These are phyloP conservation scores for Hagleromyces aurorensis DNA, from an alignment of 805 yeast species.

Conservation along the genomic window DNA sequence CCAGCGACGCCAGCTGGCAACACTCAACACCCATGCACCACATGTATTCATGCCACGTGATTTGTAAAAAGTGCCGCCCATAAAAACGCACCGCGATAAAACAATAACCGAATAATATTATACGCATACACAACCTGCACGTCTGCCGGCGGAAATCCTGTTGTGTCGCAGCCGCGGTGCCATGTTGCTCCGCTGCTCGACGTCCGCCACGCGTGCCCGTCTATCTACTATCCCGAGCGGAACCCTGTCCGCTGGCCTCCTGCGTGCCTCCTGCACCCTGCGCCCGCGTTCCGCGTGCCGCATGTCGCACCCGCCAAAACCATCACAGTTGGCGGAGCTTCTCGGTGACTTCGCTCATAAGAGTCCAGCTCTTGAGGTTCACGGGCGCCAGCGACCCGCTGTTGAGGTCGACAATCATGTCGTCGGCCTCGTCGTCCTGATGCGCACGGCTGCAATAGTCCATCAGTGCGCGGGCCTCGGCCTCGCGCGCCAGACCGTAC, in stretches of 20 bases:
- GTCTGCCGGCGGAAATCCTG: too few relatives aligned
- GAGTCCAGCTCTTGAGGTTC: conserved; percentile 17
- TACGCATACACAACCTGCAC: too few relatives aligned
- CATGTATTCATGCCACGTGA: too few relatives aligned
- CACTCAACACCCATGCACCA: too few relatives aligned
- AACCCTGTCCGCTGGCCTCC: background rate
- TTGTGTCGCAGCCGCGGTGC: background rate
- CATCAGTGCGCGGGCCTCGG: too few relatives aligned
- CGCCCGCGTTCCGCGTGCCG: background rate
- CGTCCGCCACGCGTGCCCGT: background rate
- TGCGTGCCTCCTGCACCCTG: background rate
- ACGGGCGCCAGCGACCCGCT: conserved; percentile 26
- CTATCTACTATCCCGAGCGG: background rate
- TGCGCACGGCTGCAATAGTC: conserved; percentile 1
- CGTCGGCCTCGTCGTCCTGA: conserved; percentile 20
- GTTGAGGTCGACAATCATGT: conserved; percentile 26
- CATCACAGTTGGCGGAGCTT: conserved; percentile 19
- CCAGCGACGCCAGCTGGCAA: too few relatives aligned
- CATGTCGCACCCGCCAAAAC: background rate
- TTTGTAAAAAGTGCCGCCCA: too few relatives aligned
- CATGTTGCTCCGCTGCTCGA: background rate
- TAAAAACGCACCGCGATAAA: too few relatives aligned
- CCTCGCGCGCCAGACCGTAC: too few relatives aligned
- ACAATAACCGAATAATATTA: too few relatives aligned
- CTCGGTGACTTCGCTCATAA: conserved; percentile 22